Conservation (phyloP, 495 filamentous ascomycete genomes). For the Aspergillus incahuasiensis region DNA sequence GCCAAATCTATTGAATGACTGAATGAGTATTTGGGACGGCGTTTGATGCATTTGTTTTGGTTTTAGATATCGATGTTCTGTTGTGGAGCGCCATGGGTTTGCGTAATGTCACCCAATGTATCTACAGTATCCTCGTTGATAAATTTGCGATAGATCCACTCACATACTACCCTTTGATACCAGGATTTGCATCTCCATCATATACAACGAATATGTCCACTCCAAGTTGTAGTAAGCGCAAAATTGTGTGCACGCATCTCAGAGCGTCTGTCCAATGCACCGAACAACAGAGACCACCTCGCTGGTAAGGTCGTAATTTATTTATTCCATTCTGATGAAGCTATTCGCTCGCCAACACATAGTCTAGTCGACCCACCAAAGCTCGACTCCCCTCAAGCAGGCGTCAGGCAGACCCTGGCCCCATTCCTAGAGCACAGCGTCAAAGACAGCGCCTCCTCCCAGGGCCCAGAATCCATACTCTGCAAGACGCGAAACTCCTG, state of each 20-base stretch:
- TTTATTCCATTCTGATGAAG: no score
- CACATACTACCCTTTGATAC: no score
- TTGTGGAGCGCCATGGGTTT: neutral
- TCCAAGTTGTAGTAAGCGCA: no score
- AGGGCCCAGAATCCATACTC: conserved; percentile 15
- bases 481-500: conserved; percentile 49
- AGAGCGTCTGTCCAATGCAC: no score
- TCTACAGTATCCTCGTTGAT: neutral
- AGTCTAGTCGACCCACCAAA: no score
- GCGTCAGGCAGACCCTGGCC: neutral
- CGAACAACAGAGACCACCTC: no score
- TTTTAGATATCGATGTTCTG: neutral
- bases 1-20: neutral
- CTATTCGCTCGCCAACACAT: no score
- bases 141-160: neutral
- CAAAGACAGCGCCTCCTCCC: conserved; percentile 7
- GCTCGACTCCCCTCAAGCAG: no score
- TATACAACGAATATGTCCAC: no score
- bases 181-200: no score
- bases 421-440: conserved; percentile 8
- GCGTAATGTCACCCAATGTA: neutral
- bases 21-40: neutral
- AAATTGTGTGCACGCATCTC: no score
- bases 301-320: no score
- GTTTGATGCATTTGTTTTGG: neutral